Percentiles rank a stretch among this genome's conserved stretches.
Evolutionary conservation across 495 filamentous ascomycete genomes (phyloP).

Genomic region (Penicillium subrubescens): DNA sequence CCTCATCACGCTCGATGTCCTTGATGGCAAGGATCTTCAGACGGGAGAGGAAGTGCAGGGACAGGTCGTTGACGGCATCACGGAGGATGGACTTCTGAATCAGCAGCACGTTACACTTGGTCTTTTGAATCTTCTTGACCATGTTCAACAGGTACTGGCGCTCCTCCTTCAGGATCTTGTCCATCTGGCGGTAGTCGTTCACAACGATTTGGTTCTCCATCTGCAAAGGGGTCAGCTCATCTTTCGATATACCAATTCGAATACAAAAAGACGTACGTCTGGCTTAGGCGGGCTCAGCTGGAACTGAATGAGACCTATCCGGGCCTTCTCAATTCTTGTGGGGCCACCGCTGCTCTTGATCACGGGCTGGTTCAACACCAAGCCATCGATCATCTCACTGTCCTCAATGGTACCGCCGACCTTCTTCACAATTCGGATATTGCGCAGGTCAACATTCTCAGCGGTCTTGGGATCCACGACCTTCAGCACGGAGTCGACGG

Average conservation of each 20-base stretch:
- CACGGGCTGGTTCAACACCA: conserved; percentile 89
- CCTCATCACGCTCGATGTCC: conserved; percentile 97
- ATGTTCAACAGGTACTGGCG: conserved; percentile 96
- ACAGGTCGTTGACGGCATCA: conserved; percentile 96
- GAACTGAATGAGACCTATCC: conserved; percentile 97
- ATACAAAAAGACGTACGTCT: conserved; percentile 63
- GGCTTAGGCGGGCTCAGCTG: conserved; percentile 97
- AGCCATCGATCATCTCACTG: conserved; percentile 92
- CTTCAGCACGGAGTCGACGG: conserved; percentile 92
- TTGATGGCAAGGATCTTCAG: conserved; percentile 94
- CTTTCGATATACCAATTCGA: background rate
- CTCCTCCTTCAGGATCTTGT: conserved; percentile 99
- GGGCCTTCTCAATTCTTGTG: conserved; percentile 92
- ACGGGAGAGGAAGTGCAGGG: conserved; percentile 95
- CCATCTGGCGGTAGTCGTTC: conserved; percentile 99
- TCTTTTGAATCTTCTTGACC: conserved; percentile 99
- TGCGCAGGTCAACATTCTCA: conserved; percentile 93
- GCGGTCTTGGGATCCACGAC: conserved; percentile 94
- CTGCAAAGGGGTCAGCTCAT: conserved; percentile 40
- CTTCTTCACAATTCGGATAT: conserved; percentile 97
- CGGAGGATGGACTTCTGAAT: conserved; percentile 98
- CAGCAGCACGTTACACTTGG: conserved; percentile 97
- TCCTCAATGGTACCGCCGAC: conserved; percentile 98
- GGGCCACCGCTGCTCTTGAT: conserved; percentile 94
- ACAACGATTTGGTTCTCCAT: conserved; percentile 99